These are phyloP conservation scores for Salix exigua DNA, from an alignment of 345 rosid genomes.

Conservation along the genomic window DNA sequence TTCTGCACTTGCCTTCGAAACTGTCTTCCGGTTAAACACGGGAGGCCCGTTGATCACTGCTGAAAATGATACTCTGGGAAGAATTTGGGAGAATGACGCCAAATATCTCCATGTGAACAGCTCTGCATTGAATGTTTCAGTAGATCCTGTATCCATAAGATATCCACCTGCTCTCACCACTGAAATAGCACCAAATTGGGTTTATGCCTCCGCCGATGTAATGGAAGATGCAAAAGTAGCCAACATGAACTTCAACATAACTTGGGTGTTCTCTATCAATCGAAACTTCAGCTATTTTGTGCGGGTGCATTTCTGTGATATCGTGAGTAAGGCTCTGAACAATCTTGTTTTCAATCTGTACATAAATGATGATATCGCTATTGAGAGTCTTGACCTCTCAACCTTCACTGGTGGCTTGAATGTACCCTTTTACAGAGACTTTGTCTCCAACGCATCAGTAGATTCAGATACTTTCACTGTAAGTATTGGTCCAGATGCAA, in stretches of 20 bases:
- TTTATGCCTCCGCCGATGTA: slow-evolving; percentile 81
- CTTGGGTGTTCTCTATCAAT: slow-evolving; percentile 76
- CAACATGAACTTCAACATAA: slow-evolving; percentile 65
- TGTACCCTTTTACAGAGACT: slow-evolving; percentile 74
- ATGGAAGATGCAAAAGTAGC: slow-evolving; percentile 85
- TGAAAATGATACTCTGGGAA: slow-evolving; percentile 84
- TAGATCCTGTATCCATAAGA: slow-evolving; percentile 56
- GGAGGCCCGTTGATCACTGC: slow-evolving; percentile 89
- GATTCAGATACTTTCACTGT: slow-evolving; percentile 60
- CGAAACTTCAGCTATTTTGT: slow-evolving; percentile 75
- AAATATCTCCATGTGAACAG: slow-evolving; percentile 76
- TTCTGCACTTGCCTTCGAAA: slow-evolving; percentile 67
- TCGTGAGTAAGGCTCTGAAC: slow-evolving; percentile 66
- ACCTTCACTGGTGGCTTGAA: slow-evolving; percentile 40
- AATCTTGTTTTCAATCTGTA: slow-evolving; percentile 73
- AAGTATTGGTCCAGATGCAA: slow-evolving; percentile 79
- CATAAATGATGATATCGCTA: slow-evolving; percentile 69
- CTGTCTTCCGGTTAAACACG: slow-evolving; percentile 84
- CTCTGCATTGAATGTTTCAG: slow-evolving; percentile 68
- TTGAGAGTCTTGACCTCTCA: slow-evolving; percentile 74
- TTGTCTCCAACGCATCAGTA: slow-evolving; percentile 57
- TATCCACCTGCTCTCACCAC: slow-evolving; percentile 46
- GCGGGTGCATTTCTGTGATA: slow-evolving; percentile 88
- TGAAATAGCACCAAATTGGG: slow-evolving; percentile 85
- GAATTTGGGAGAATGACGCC: slow-evolving; percentile 85